Percentiles rank a stretch among this genome's conserved stretches.
Evolutionary conservation across 2,329 filamentous ascomycete species (phyloP).

Genomic region (Chlorencoelia australis): DNA sequence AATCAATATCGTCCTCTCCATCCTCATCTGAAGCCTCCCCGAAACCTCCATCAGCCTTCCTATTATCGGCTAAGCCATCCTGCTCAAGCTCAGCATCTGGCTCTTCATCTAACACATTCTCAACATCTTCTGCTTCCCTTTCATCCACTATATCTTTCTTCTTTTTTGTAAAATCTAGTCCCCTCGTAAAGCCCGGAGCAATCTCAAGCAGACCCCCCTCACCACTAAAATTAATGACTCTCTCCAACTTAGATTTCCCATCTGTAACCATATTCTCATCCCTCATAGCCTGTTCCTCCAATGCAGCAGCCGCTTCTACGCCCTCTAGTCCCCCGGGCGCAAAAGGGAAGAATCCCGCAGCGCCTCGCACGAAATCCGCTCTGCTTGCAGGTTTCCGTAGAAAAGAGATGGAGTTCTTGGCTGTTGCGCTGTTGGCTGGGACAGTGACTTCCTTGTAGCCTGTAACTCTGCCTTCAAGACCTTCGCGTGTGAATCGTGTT

Average conservation of each 20-base stretch:
- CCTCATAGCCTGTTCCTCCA: slow-evolving; percentile 64
- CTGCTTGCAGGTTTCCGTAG: slow-evolving; percentile 75
- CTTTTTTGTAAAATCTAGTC: slow-evolving; percentile 59
- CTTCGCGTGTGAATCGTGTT: slow-evolving; percentile 83
- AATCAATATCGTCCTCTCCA: slow-evolving; percentile 63
- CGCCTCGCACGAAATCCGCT: slow-evolving; percentile 86
- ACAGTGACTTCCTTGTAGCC: slow-evolving; percentile 93
- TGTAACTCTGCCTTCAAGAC: slow-evolving; percentile 83
- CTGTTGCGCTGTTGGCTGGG: slow-evolving; percentile 77
- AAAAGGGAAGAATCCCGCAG: slow-evolving; percentile 89
- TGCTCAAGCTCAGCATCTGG: slow-evolving; percentile 9
- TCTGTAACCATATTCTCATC: slow-evolving; percentile 34
- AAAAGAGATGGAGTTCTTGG: slow-evolving; percentile 90
- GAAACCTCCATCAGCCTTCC: slow-evolving; percentile 24
- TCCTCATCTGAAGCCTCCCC: slow-evolving; percentile 30
- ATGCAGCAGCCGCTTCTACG: slow-evolving; percentile 73
- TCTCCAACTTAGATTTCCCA: slow-evolving; percentile 54
- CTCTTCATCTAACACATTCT: slow-evolving; percentile 5
- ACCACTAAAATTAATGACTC: slow-evolving; percentile 71
- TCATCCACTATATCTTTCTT: slow-evolving; percentile 46
- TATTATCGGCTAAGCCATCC: slow-evolving; percentile 26
- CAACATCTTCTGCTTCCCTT: slow-evolving; percentile 32
- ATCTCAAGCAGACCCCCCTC: slow-evolving; percentile 71
- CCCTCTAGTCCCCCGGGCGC: slow-evolving; percentile 81
- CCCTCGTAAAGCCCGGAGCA: slow-evolving; percentile 72